phyloP scores from a whole-genome alignment of 441 rosid species.

The Populus hybrid region DNA sequence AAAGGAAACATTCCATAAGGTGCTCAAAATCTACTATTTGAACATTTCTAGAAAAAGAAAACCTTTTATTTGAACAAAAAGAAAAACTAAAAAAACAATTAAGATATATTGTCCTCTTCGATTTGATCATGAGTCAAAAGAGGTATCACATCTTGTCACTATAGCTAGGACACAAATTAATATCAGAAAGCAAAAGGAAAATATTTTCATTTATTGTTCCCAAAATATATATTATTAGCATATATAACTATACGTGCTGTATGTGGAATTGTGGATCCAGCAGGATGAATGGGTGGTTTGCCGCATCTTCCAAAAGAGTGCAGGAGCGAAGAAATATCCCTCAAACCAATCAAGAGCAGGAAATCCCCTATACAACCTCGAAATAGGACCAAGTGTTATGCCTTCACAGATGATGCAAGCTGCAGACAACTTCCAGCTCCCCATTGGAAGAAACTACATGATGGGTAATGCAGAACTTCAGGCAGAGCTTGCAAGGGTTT shows the following conservation, averaged over 20 bases:
- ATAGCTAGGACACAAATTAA: too few species aligned
- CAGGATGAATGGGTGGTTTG: slow-evolving; percentile 98
- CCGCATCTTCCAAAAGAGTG: slow-evolving; percentile 11
- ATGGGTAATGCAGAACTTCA: slow-evolving; percentile 40
- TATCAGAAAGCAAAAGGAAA: too few species aligned
- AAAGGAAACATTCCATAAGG: too few species aligned
- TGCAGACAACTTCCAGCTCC: slow-evolving; percentile 43
- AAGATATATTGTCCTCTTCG: too few species aligned
- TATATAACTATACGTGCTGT: background rate
- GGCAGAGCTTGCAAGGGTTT: slow-evolving; percentile 66
- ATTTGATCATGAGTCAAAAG: too few species aligned
- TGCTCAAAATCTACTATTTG: too few species aligned
- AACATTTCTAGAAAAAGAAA: too few species aligned
- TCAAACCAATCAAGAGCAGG: slow-evolving; percentile 45
- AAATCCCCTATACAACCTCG: slow-evolving; percentile 40
- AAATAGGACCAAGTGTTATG: slow-evolving; percentile 37
- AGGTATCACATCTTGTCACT: too few species aligned
- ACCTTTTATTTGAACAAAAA: too few species aligned
- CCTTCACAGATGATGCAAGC: slow-evolving; percentile 41
- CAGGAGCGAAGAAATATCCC: slow-evolving; percentile 57
- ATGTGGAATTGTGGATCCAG: slow-evolving; percentile 15
- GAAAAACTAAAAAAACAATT: too few species aligned
- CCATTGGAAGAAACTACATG: slow-evolving; percentile 41
- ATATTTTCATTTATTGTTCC: too few species aligned
- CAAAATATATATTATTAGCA: background rate